Evolutionary conservation across 2,329 filamentous ascomycete species (phyloP), one percentile per base, ranked within the genome.

Genomic region (Botrytis hyacinthi): DNA sequence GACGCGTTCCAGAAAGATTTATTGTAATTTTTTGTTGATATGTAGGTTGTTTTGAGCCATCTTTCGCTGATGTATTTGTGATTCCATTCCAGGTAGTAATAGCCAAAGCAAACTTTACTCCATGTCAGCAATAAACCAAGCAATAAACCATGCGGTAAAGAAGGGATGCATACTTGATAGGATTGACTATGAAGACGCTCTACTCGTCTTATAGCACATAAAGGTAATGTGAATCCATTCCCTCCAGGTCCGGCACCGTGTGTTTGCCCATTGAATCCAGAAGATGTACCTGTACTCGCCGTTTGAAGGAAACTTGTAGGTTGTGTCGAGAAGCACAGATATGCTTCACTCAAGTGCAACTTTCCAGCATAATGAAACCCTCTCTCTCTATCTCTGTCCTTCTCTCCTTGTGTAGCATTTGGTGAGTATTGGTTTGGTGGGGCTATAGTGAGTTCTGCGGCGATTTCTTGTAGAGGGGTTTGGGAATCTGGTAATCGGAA

Each of bases 251-350:
- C 96, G 35, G 93, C 93, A 74, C 96, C 94, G 81, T 97, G 92
- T 42, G 95, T 98, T 82, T 97, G 93, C 26, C 95, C 96, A 6
- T 94, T 97, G 83, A 97, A 98, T 73, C 90, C 89, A 65, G 92
- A 93, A 32, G 94, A 95, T 0, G 92, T 91, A 76, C 90, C 91
- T 32, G 92, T 90, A 82, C 91, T 97, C 26, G 95, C 92, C 0
- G 92, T 91, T 76, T 90, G 91, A 60, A 93, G 83, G 83, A 98
- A 98, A 84, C 94, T 97, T 16, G 94, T 93, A 26, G 93, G 91
- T 70, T 96, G 93, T 12, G 96, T 98, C 0, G 95, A 98, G 85
- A 99, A 99, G 86, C 95, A 98, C 78, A 99, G 90, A 83, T 93
- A 99, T 78, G 93, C 89, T 84, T 99, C 95, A 82, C 94, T 98